Conservation (phyloP, 164 flowering plant species). For the Macadamia integrifolia region DNA sequence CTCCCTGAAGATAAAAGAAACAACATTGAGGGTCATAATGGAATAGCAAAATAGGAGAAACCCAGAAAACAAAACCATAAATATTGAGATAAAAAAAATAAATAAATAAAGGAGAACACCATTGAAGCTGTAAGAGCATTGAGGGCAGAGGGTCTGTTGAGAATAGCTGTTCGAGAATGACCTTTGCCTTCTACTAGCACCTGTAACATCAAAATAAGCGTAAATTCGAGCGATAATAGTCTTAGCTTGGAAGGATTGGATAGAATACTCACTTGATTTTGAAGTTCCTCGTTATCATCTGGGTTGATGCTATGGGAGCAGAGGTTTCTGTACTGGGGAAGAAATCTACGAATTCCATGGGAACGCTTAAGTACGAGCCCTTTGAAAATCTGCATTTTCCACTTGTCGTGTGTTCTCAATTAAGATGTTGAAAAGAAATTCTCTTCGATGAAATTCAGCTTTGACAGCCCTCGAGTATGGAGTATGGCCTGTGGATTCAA, state of each 20-base stretch:
- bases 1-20: conserved; percentile 35
- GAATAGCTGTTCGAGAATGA: conserved; percentile 65
- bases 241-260: not conserved
- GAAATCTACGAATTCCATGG: conserved; percentile 17
- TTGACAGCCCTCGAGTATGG: too few relatives aligned
- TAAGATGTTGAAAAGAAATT: too few relatives aligned
- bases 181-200: conserved; percentile 83
- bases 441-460: not conserved
- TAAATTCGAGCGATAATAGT: not conserved
- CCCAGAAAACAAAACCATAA: not conserved
- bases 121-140: conserved; percentile 70
- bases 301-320: conserved; percentile 46
- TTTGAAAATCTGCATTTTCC: conserved; percentile 40
- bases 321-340: conserved; percentile 26
- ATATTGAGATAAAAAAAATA: not conserved
- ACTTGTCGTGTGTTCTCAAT: not conserved
- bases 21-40: not conserved
- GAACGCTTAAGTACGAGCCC: conserved; percentile 23
- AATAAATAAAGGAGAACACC: conserved; percentile 31
- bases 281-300: conserved; percentile 23
- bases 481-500: too few relatives aligned
- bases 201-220: conserved; percentile 29
- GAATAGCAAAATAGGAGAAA: not conserved
- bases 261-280: conserved; percentile 36
- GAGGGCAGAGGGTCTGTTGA: conserved; percentile 70